Percentiles rank a stretch among this genome's conserved stretches.
These are phyloP conservation scores for Trichoderma erinaceum DNA, from an alignment of 495 filamentous ascomycete genomes.

Conservation along the genomic window DNA sequence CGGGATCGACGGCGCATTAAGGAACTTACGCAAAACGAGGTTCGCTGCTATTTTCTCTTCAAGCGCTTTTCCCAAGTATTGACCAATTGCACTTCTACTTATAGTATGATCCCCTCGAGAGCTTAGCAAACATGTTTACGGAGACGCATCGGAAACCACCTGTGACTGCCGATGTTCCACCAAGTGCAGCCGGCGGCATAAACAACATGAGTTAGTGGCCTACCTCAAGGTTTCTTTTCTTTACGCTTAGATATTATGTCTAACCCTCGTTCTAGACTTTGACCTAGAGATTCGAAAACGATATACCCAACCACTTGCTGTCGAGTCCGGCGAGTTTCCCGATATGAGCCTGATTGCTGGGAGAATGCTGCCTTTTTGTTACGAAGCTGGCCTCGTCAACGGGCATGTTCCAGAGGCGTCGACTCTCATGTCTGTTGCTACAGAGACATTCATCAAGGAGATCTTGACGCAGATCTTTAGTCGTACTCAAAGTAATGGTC, in stretches of 20 bases:
- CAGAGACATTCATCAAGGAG: conserved; percentile 89
- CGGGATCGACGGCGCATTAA: conserved; percentile 85
- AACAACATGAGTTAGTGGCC: conserved; percentile 76
- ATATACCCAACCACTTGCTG: conserved; percentile 76
- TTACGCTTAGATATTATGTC: neutral
- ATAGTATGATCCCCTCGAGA: conserved; percentile 62
- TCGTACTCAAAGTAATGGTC: conserved; percentile 72
- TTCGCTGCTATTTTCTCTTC: conserved; percentile 23
- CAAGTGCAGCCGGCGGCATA: conserved; percentile 68
- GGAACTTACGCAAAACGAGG: conserved; percentile 55
- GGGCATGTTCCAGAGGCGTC: conserved; percentile 68
- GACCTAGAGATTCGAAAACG: conserved; percentile 91
- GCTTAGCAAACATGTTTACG: conserved; percentile 55
- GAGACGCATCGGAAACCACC: conserved; percentile 64
- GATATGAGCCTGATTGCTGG: conserved; percentile 69
- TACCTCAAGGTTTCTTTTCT: neutral
- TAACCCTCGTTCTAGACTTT: conserved; percentile 52
- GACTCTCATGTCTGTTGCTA: conserved; percentile 81
- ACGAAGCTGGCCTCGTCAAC: conserved; percentile 77
- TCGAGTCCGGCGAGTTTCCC: conserved; percentile 91
- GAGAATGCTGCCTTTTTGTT: conserved; percentile 90
- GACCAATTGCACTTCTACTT: conserved; percentile 9
- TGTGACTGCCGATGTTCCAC: conserved; percentile 65
- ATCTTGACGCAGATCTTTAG: conserved; percentile 71
- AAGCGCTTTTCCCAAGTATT: neutral